These are phyloP conservation scores for Saturnispora quitensis DNA, from an alignment of 805 yeast genomes.

Conservation along the genomic window DNA sequence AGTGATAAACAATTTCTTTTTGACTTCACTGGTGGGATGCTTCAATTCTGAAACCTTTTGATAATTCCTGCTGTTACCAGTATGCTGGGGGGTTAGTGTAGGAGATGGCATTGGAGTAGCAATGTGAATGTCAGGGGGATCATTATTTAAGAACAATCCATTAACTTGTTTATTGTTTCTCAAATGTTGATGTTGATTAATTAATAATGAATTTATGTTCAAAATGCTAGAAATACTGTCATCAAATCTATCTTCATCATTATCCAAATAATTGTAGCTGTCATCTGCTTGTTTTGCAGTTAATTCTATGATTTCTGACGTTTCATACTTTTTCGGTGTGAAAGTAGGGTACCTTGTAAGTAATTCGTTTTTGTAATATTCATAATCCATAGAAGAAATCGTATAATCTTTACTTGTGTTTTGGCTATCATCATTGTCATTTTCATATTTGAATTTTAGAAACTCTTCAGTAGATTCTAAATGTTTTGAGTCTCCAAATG, in stretches of 20 bases:
- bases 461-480: slow-evolving; percentile 37
- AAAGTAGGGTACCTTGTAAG: slow-evolving; percentile 67
- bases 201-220: slow-evolving; percentile 21
- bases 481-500: slow-evolving; percentile 49
- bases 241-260: slow-evolving; percentile 27
- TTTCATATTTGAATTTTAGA: slow-evolving; percentile 31
- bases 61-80: slow-evolving; percentile 21
- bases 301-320: slow-evolving; percentile 38
- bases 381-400: slow-evolving; percentile 81
- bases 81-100: slow-evolving; percentile 41
- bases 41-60: slow-evolving; percentile 24
- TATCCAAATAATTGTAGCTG: neutral
- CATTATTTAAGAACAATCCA: slow-evolving; percentile 2
- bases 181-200: slow-evolving; percentile 26
- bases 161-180: slow-evolving; percentile 12
- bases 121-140: slow-evolving; percentile 44
- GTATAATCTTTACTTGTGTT: neutral
- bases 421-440: slow-evolving; percentile 2
- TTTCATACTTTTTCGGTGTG: slow-evolving; percentile 38
- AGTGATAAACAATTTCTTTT: slow-evolving; percentile 26
- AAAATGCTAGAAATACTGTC: slow-evolving; percentile 15
- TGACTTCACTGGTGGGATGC: slow-evolving; percentile 24
- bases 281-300: slow-evolving; percentile 13
- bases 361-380: slow-evolving; percentile 68
- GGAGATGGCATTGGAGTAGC: slow-evolving; percentile 92